phyloP scores from a whole-genome alignment of 495 filamentous ascomycete genomes.

The Cetradonia linearis region DNA sequence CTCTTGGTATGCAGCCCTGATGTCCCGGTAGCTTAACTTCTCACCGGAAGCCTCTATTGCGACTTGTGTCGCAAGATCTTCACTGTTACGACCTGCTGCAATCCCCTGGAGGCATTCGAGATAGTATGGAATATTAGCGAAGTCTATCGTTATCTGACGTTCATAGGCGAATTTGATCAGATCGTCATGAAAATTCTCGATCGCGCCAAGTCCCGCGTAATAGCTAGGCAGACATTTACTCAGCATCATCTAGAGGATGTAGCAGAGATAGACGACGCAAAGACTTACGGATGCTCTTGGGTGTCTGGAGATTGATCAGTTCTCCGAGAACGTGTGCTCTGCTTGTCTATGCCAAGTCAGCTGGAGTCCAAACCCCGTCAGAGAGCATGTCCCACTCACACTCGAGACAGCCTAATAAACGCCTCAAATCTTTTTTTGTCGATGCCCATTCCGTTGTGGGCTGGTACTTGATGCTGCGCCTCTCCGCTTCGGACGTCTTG shows the following conservation, averaged over 20 bases:
- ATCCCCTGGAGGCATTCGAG: conserved; percentile 40
- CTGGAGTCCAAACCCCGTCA: background rate
- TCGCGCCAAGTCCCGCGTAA: conserved; percentile 38
- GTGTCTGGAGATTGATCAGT: conserved; percentile 19
- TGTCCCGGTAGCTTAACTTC: conserved; percentile 31
- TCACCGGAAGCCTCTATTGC: conserved; percentile 35
- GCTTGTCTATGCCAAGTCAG: conserved; percentile 21
- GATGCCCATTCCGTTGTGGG: conserved; percentile 25
- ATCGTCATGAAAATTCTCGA: conserved; percentile 40
- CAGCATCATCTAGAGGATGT: background rate
- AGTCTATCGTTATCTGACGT: conserved; percentile 33
- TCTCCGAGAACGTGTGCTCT: conserved; percentile 22
- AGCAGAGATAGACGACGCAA: background rate
- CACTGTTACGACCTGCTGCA: conserved; percentile 32
- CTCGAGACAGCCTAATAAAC: conserved; percentile 39
- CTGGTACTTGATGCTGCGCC: conserved; percentile 29
- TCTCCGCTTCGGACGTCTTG: conserved; percentile 38
- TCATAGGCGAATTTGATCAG: conserved; percentile 42
- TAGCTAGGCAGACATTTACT: conserved; percentile 29
- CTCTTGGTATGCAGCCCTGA: conserved; percentile 41
- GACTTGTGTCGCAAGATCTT: conserved; percentile 31
- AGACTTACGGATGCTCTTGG: conserved; percentile 30
- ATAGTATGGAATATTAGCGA: conserved; percentile 35
- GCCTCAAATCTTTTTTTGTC: conserved; percentile 33
- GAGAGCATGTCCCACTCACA: conserved; percentile 31